Percentiles rank a stretch among this genome's conserved stretches.
Conservation (phyloP, 768 basidiomycete genomes). For the Vishniacozyma victoriae region DNA sequence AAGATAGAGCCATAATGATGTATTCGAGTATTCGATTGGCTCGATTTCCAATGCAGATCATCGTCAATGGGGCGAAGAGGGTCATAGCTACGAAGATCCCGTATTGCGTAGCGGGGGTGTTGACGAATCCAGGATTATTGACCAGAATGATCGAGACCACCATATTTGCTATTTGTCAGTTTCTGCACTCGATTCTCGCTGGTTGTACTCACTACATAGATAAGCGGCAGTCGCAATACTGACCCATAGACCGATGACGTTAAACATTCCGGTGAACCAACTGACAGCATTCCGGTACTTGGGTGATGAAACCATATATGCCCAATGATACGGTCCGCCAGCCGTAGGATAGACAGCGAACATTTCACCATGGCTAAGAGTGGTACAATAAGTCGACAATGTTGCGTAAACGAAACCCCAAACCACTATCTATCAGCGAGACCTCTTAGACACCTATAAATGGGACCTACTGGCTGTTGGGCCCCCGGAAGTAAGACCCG, state of each 20-base stretch:
- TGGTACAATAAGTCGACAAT: constrained; percentile 6
- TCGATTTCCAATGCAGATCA: constrained; percentile 2
- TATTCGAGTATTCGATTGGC: constrained; percentile 4
- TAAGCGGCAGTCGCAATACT: constrained; percentile 10
- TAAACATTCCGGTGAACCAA: constrained; percentile 13
- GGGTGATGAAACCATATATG: constrained; percentile 14
- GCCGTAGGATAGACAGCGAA: constrained; percentile 20
- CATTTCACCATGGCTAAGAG: constrained; percentile 16
- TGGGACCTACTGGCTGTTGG: constrained; percentile 5
- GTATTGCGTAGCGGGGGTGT: constrained; percentile 15
- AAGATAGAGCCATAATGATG: constrained; percentile 5
- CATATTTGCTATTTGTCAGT: constrained; percentile 7
- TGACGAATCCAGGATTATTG: constrained; percentile 12
- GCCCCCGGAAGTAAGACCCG: constrained; percentile 5
- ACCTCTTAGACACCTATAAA: not conserved
- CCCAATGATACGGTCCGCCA: constrained; percentile 30
- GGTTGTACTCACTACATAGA: constrained; percentile 7
- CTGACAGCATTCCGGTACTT: constrained; percentile 2
- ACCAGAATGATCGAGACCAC: constrained; percentile 22
- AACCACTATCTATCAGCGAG: constrained; percentile 2
- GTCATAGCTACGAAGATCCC: constrained; percentile 14
- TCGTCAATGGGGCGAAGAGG: constrained; percentile 8
- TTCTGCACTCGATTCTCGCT: not conserved
- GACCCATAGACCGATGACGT: constrained; percentile 14
- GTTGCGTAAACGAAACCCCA: constrained; percentile 13